Conservation (phyloP, 176 grass and related monocot genomes). For the Rhipidocladum racemiflorum region DNA sequence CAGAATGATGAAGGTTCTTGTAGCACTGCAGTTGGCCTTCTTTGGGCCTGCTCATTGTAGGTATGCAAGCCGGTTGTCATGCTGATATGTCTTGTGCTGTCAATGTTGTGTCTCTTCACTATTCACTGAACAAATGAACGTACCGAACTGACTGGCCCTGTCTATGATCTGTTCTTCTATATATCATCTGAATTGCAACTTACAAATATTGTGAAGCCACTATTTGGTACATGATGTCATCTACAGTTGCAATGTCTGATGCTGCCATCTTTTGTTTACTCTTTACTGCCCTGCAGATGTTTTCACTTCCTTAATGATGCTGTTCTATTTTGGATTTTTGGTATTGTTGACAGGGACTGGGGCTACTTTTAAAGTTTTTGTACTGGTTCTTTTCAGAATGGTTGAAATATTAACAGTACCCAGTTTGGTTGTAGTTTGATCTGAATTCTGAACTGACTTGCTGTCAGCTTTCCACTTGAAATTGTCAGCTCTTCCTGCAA, state of each 20-base stretch:
- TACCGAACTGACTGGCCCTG: constrained; percentile 2
- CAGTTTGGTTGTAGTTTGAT: background rate
- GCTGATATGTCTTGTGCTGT: constrained; percentile 4
- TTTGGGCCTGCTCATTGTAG: background rate
- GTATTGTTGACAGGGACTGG: background rate
- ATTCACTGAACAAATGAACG: constrained; percentile 8
- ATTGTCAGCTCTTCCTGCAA: background rate
- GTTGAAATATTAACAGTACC: background rate
- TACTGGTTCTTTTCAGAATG: background rate
- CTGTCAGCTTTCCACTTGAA: background rate
- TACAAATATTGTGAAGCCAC: background rate
- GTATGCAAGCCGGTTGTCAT: background rate
- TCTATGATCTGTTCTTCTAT: background rate
- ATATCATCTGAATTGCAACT: constrained; percentile 17
- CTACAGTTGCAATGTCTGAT: constrained; percentile 16
- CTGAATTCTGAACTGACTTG: background rate
- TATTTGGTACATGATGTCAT: background rate
- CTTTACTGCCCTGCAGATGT: background rate
- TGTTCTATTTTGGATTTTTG: background rate
- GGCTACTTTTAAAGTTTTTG: background rate
- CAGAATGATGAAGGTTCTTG: constrained; percentile 34
- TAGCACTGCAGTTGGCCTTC: constrained; percentile 16
- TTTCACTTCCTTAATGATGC: constrained; percentile 1
- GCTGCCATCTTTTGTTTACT: background rate
- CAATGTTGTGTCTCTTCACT: background rate